Evolutionary conservation across 2,329 filamentous ascomycete genomes (phyloP), one percentile per base, ranked within the genome.

Genomic region (Claviceps sp.): DNA sequence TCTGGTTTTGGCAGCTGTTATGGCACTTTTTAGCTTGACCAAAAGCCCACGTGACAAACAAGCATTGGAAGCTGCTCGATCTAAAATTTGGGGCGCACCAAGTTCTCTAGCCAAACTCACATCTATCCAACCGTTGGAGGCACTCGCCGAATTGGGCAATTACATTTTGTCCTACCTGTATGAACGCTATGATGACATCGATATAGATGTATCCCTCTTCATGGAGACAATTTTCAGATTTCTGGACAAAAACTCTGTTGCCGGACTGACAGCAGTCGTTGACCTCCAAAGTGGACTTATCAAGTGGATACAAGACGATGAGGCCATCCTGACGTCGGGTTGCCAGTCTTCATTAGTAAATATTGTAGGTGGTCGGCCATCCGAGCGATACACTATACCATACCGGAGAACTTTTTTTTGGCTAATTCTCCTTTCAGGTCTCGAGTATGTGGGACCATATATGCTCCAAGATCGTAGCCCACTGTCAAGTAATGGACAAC

Each of bases 31-130:
- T 6, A 66, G 68, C 2, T 58, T 64, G 44, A 74, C 79, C 11
- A 73, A 65, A 40, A 72, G 82, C 49, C 81, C 82, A 6, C 72
- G 74, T 11, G 82, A 82, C 58, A 72, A 73, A 6, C 77, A 81
- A 55, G 77, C 80, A 11, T 69, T 89, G 4, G 85, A 89, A 53
- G 75, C 78, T 50, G 82, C 79, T 50, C 74, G 79, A 48, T 77
- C 78, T 48, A 75, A 74, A n/a, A 69, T 90, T 0, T 89, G 84
- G 84, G 66, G 67, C 22, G 61, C 60, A 8, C 61, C 65, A n/a
- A 56, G 61, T 7, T 56, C 58, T 5, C 54, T 56, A 8, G 54
- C 57, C 6, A 62, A 61, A 50, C 57, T 57, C 11, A 81, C 81
- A 3, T 70, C 69, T 5, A 76, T 72, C 54, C 78, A 89, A 59